Conservation (phyloP, 2,329 filamentous ascomycete genomes). For the Nemania serpens region DNA sequence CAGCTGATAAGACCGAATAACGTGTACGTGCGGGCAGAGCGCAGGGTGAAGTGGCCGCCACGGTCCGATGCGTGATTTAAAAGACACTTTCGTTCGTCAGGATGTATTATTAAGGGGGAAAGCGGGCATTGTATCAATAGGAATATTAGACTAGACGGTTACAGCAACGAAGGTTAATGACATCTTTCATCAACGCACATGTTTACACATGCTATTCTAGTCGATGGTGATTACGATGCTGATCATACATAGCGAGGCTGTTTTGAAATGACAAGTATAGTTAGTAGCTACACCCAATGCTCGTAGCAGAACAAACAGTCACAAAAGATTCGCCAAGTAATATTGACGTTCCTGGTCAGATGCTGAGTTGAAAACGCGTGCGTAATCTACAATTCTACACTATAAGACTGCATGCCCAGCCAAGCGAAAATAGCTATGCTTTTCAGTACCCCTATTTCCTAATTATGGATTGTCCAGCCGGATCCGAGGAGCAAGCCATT, state of each 20-base stretch:
- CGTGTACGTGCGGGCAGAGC: constrained; percentile 56
- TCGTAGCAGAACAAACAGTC: neutral
- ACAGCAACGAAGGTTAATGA: neutral
- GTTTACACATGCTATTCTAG: too few species aligned
- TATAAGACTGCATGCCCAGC: constrained; percentile 24
- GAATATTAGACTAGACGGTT: neutral
- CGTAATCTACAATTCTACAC: constrained; percentile 29
- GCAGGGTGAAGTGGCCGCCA: constrained; percentile 54
- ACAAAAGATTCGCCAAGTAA: neutral
- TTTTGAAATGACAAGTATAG: too few species aligned
- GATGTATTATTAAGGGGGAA: neutral
- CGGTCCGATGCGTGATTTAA: constrained; percentile 20
- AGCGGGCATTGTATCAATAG: neutral
- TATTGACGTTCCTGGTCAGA: neutral
- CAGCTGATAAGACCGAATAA: constrained; percentile 62
- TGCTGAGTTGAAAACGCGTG: constrained; percentile 15
- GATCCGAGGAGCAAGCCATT: constrained; percentile 33
- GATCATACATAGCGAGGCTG: neutral
- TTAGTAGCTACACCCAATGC: too few species aligned
- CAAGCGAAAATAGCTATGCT: constrained; percentile 27
- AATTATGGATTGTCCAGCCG: constrained; percentile 34
- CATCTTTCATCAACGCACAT: neutral
- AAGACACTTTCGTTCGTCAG: neutral
- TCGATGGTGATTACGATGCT: too few species aligned
- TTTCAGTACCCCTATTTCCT: constrained; percentile 41